These are phyloP conservation scores for Coemansia sp. DNA, from an alignment of 192 early-diverging fungal species.

Conservation along the genomic window DNA sequence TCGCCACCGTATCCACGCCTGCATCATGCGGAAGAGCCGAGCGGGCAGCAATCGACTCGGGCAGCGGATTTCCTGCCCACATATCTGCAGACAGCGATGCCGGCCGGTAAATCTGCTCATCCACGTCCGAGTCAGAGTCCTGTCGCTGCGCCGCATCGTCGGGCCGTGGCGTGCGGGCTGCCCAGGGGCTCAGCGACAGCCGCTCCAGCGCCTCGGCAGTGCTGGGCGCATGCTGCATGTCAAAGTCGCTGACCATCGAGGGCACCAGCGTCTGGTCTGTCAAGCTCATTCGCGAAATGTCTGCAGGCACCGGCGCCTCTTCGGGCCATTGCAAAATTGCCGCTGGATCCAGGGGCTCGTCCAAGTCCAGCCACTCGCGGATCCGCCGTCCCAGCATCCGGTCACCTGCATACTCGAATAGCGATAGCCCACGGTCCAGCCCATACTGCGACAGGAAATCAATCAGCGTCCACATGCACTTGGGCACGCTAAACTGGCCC, in stretches of 20 bases:
- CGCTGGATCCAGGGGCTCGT: slow-evolving; percentile 28
- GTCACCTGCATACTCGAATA: slow-evolving; percentile 59
- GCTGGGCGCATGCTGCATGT: slow-evolving; percentile 9
- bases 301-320: neutral
- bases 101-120: neutral
- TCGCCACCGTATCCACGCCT: slow-evolving; percentile 71
- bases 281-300: slow-evolving; percentile 17
- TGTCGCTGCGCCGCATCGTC: neutral
- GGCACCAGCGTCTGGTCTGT: slow-evolving; percentile 43
- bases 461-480: slow-evolving; percentile 47
- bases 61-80: slow-evolving; percentile 34
- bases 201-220: slow-evolving; percentile 38
- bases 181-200: slow-evolving; percentile 29
- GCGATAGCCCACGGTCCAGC: slow-evolving; percentile 27
- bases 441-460: slow-evolving; percentile 44
- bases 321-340: slow-evolving; percentile 25
- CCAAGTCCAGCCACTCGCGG: slow-evolving; percentile 77
- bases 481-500: slow-evolving; percentile 49
- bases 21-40: slow-evolving; percentile 38
- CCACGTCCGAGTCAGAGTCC: slow-evolving; percentile 6
- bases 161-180: neutral
- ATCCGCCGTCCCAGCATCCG: slow-evolving; percentile 61
- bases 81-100: neutral
- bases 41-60: slow-evolving; percentile 40
- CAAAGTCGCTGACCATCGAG: slow-evolving; percentile 19